phyloP scores from a whole-genome alignment of 306 rosid species.

The Cotoneaster glaucophyllus region DNA sequence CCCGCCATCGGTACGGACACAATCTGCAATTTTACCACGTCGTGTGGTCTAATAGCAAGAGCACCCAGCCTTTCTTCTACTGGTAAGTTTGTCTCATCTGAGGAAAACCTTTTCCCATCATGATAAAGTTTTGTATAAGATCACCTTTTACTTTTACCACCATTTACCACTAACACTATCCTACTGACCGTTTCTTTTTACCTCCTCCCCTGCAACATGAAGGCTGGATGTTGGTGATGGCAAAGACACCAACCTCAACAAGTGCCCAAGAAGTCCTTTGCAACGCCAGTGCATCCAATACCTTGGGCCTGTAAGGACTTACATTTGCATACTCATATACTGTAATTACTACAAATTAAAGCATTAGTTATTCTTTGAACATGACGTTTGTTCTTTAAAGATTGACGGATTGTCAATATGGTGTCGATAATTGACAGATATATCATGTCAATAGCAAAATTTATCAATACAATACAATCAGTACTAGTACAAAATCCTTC shows the following conservation, averaged over 20 bases:
- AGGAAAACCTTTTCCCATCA: background rate
- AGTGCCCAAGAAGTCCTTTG: slow-evolving; percentile 27
- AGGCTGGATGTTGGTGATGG: slow-evolving; percentile 61
- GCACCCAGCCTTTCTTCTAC: slow-evolving; percentile 49
- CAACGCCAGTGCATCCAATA: slow-evolving; percentile 35
- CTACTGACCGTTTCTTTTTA: background rate
- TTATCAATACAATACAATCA: no score
- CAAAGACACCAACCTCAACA: slow-evolving; percentile 27
- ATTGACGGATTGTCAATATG: no score
- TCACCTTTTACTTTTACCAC: no score
- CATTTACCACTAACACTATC: background rate
- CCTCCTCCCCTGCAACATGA: background rate
- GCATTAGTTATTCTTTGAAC: no score
- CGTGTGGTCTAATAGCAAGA: slow-evolving; percentile 32
- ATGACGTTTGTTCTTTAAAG: fast-evolving
- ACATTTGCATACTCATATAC: background rate
- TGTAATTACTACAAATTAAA: background rate
- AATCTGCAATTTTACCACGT: slow-evolving; percentile 44
- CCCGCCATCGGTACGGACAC: slow-evolving; percentile 49
- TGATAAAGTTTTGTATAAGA: background rate
- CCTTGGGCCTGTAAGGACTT: slow-evolving; percentile 42
- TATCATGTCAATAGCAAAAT: no score
- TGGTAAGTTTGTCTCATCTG: slow-evolving; percentile 23
- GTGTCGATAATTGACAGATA: no score
- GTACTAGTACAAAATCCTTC: background rate